phyloP scores from a whole-genome alignment of 2,329 filamentous ascomycete genomes.

The Hypoxylon sp. region DNA sequence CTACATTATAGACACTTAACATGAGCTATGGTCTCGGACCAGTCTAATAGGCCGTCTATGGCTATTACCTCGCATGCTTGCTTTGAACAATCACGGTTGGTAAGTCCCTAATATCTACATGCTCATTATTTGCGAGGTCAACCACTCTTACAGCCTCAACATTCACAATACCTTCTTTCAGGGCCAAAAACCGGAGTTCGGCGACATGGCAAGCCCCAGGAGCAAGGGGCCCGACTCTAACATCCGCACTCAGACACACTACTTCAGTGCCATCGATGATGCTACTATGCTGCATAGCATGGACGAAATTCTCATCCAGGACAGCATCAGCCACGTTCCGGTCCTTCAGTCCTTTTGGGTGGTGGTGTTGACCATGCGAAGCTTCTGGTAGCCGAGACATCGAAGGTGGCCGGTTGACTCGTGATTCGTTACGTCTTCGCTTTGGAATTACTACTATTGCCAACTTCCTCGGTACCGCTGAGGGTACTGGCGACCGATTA shows the following conservation, averaged over 20 bases:
- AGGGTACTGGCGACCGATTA: conserved; percentile 71
- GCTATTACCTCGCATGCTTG: conserved; percentile 28
- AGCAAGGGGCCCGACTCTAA: conserved; percentile 79
- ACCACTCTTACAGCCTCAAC: conserved; percentile 81
- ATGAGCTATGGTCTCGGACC: neutral
- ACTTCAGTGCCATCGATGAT: conserved; percentile 76
- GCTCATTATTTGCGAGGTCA: conserved; percentile 81
- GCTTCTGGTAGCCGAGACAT: conserved; percentile 60
- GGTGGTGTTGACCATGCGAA: conserved; percentile 37
- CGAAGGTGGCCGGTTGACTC: conserved; percentile 68
- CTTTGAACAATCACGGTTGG: conserved; percentile 74
- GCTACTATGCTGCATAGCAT: conserved; percentile 78
- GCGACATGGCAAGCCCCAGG: conserved; percentile 81
- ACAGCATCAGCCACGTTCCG: conserved; percentile 74
- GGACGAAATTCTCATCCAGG: conserved; percentile 78
- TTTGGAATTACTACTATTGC: conserved; percentile 78
- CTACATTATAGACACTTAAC: neutral
- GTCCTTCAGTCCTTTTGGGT: conserved; percentile 43
- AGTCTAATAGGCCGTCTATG: neutral
- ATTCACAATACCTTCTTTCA: conserved; percentile 76
- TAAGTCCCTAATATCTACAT: conserved; percentile 82
- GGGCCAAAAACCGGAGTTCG: conserved; percentile 79
- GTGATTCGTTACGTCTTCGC: conserved; percentile 71
- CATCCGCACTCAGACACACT: conserved; percentile 82
- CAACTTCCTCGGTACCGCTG: conserved; percentile 71